Conservation (phyloP, 108 stramenopile genomes). For the Discostella stelligeroides region DNA sequence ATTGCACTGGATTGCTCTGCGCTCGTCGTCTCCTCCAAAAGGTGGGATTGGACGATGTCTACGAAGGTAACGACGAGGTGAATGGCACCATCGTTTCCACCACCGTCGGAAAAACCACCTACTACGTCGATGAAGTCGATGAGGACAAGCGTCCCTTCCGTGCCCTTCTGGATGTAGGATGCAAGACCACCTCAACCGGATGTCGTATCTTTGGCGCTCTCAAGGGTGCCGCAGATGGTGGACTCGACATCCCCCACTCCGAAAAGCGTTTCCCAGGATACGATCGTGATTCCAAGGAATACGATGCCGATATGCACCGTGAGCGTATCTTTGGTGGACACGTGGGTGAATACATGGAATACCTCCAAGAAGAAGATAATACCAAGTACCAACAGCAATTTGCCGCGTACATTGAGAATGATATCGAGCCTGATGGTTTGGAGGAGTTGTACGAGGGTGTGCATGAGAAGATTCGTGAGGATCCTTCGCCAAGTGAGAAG, state of each 20-base stretch:
- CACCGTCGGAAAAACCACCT: slow-evolving; percentile 90
- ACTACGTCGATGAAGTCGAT: slow-evolving; percentile 98
- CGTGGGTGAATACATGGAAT: slow-evolving; percentile 97
- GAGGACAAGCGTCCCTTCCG: slow-evolving; percentile 99
- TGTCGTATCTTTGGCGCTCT: slow-evolving; percentile 96
- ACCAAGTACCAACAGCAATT: slow-evolving; percentile 93
- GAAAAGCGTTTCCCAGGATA: slow-evolving; percentile 99
- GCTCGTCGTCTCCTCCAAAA: slow-evolving; percentile 96
- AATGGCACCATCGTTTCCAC: slow-evolving; percentile 87
- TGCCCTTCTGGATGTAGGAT: slow-evolving; percentile 95
- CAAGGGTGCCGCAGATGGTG: slow-evolving; percentile 99
- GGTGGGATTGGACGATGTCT: slow-evolving; percentile 94
- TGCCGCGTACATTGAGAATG: slow-evolving; percentile 80
- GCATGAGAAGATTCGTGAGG: slow-evolving; percentile 97
- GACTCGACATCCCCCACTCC: slow-evolving; percentile 96
- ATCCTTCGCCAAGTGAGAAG: slow-evolving; percentile 89
- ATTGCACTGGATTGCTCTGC: slow-evolving; percentile 97
- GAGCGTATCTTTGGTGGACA: slow-evolving; percentile 98
- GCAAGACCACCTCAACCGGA: slow-evolving; percentile 95
- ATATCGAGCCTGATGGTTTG: slow-evolving; percentile 83
- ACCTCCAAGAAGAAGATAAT: slow-evolving; percentile 97
- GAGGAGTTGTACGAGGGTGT: slow-evolving; percentile 92
- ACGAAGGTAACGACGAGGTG: slow-evolving; percentile 91
- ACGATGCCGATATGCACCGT: slow-evolving; percentile 97
- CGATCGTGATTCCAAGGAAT: slow-evolving; percentile 96